Evolutionary conservation across 805 yeast genomes (phyloP).

Genomic region (Dipodascus albidus): DNA sequence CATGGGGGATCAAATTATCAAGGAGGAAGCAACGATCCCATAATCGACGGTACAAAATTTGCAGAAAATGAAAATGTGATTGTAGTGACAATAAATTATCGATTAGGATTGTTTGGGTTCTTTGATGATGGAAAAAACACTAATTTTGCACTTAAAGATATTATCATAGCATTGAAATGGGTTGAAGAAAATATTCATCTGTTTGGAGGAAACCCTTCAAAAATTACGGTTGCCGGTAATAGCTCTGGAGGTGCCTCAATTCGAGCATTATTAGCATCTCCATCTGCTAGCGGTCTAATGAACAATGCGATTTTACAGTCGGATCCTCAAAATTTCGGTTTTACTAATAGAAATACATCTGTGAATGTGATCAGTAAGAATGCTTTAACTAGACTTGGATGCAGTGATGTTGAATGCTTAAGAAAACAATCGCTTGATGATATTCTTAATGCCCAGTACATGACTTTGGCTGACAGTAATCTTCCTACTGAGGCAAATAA

Average conservation of each 20-base stretch:
- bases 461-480: not conserved
- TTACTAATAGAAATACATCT: constrained; percentile 7
- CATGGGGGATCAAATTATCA: constrained; percentile 28
- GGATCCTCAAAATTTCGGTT: constrained; percentile 14
- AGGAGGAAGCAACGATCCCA: constrained; percentile 22
- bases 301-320: constrained; percentile 17
- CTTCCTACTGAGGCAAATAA: constrained; percentile 8
- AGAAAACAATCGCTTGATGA: constrained; percentile 5
- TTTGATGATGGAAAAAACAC: constrained; percentile 14
- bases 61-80: constrained; percentile 16
- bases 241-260: constrained; percentile 24
- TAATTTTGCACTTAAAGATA: constrained; percentile 23
- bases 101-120: constrained; percentile 29
- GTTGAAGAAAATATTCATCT: constrained; percentile 19
- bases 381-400: constrained; percentile 4
- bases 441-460: constrained; percentile 8
- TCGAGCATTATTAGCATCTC: constrained; percentile 12
- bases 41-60: constrained; percentile 17
- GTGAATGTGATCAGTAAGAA: constrained; percentile 5
- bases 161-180: constrained; percentile 24
- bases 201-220: constrained; percentile 24
- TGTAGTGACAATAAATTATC: constrained; percentile 24
- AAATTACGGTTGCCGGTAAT: constrained; percentile 26
- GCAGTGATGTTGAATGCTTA: constrained; percentile 8
- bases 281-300: constrained; percentile 11